These are phyloP conservation scores for Desmodesmus armatus DNA, from an alignment of 139 green algal species.

Conservation along the genomic window DNA sequence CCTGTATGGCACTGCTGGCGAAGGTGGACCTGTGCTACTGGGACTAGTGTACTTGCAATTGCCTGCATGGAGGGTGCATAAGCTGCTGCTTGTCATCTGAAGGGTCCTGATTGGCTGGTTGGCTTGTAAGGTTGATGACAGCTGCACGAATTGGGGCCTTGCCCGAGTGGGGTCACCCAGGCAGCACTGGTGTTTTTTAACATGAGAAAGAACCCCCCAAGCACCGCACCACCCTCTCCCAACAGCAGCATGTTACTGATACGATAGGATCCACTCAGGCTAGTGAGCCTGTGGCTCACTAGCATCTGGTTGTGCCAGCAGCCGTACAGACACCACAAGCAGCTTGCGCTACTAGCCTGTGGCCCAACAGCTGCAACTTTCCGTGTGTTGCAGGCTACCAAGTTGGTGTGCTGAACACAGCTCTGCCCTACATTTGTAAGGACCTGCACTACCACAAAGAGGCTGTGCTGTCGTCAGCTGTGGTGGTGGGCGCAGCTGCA, in stretches of 20 bases:
- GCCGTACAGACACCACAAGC: background rate
- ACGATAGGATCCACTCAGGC: background rate
- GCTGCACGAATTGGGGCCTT: background rate
- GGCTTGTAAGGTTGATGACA: background rate
- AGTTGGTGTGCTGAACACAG: constrained; percentile 76
- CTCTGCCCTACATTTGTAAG: constrained; percentile 3
- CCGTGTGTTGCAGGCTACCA: constrained; percentile 57
- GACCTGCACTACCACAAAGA: constrained; percentile 33
- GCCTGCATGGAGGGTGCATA: too few relatives aligned
- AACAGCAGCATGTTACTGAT: background rate
- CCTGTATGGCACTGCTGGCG: background rate
- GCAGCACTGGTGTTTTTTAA: too few relatives aligned
- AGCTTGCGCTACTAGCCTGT: background rate
- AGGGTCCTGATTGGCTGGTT: too few relatives aligned
- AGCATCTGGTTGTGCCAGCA: too few relatives aligned
- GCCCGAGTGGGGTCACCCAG: background rate
- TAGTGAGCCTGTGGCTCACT: background rate
- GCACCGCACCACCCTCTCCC: background rate
- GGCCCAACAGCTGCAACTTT: background rate
- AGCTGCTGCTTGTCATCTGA: too few relatives aligned
- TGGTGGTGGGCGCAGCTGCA: constrained; percentile 49
- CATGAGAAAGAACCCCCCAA: background rate
- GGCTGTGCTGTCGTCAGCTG: constrained; percentile 24
- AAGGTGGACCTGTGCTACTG: background rate
- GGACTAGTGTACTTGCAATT: background rate